Percentiles rank a stretch among this genome's conserved stretches.
These are phyloP conservation scores for Psidium guajava DNA, from an alignment of 345 rosid species.

Conservation along the genomic window DNA sequence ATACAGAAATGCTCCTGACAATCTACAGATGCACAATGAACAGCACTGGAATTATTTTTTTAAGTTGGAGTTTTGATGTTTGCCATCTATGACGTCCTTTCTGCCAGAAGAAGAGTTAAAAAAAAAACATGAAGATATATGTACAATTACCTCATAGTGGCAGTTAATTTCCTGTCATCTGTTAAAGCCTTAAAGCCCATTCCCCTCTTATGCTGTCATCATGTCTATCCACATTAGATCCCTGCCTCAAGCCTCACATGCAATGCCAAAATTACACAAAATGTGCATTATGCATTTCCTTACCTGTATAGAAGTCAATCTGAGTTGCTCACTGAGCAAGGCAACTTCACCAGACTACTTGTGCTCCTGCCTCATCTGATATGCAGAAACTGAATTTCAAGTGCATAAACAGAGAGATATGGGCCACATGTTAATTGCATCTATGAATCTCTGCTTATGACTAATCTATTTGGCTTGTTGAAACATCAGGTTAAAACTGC, in stretches of 20 bases:
- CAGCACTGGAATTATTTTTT: background rate
- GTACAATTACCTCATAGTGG: background rate
- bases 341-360: background rate
- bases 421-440: background rate
- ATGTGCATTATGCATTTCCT: background rate
- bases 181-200: background rate
- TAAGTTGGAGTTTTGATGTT: background rate
- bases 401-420: background rate
- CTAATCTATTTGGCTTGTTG: background rate
- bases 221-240: background rate
- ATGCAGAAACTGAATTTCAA: background rate
- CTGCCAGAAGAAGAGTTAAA: background rate
- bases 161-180: background rate
- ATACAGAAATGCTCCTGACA: background rate
- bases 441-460: background rate
- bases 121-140: background rate
- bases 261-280: background rate
- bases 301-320: background rate
- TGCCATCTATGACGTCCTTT: background rate
- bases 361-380: background rate
- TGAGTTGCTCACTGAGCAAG: background rate
- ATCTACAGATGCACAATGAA: background rate
- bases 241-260: background rate
- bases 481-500: conserved; percentile 73
- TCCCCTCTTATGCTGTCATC: background rate